These are phyloP conservation scores for Fusarium setosum DNA, from an alignment of 2,329 filamentous ascomycete genomes.

Conservation along the genomic window DNA sequence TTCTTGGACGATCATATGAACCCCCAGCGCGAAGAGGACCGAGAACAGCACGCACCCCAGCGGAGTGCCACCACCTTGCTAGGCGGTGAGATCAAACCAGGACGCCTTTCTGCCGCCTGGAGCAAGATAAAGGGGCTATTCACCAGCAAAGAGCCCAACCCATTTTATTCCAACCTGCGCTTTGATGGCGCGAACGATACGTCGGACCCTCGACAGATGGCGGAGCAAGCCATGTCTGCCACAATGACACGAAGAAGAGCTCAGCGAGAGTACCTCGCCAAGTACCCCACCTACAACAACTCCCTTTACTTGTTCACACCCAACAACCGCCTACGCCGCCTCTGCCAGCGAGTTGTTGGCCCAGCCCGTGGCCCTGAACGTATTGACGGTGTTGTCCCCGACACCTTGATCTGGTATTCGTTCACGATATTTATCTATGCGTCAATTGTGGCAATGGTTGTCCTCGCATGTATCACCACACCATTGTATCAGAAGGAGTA, in stretches of 20 bases:
- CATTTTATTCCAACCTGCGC: conserved; percentile 84
- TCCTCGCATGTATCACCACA: conserved; percentile 93
- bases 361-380: conserved; percentile 88
- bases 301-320: conserved; percentile 89
- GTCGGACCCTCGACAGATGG: conserved; percentile 87
- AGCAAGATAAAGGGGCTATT: conserved; percentile 67
- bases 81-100: conserved; percentile 63
- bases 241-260: conserved; percentile 85
- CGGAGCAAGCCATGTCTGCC: conserved; percentile 87
- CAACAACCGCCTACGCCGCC: conserved; percentile 78
- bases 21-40: conserved; percentile 42
- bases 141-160: conserved; percentile 83
- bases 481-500: conserved; percentile 94
- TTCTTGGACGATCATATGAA: conserved; percentile 78
- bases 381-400: conserved; percentile 89
- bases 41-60: conserved; percentile 46
- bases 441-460: conserved; percentile 96
- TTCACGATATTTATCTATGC: conserved; percentile 96
- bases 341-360: conserved; percentile 91
- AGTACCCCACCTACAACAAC: conserved; percentile 92
- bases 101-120: conserved; percentile 71
- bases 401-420: conserved; percentile 89
- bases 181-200: conserved; percentile 81
- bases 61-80: conserved; percentile 47
- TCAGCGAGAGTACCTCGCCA: conserved; percentile 89